Conservation (phyloP, 768 basidiomycete species). For the Suillus fuscotomentosus region DNA sequence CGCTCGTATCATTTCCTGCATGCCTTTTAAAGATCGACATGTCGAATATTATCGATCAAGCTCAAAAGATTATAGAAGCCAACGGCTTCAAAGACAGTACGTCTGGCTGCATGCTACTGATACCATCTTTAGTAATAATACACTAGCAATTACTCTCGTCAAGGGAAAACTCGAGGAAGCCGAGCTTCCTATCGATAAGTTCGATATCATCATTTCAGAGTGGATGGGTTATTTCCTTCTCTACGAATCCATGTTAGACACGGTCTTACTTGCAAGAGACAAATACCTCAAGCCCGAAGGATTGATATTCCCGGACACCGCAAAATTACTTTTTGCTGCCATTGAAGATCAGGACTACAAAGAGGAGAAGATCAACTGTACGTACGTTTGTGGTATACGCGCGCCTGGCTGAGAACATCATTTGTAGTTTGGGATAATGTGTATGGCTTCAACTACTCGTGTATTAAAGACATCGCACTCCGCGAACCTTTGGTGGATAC, state of each 20-base stretch:
- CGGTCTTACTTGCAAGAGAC: constrained; percentile 94
- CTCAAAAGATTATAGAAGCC: constrained; percentile 92
- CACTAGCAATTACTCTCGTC: constrained; percentile 85
- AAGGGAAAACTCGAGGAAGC: constrained; percentile 98
- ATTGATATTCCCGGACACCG: constrained; percentile 94
- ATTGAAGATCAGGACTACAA: constrained; percentile 99
- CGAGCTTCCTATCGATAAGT: constrained; percentile 83
- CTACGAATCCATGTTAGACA: constrained; percentile 99
- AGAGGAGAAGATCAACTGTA: constrained; percentile 99
- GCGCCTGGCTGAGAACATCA: constrained; percentile 3
- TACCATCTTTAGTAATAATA: constrained; percentile 8
- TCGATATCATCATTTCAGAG: constrained; percentile 99
- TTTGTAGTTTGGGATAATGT: constrained; percentile 96
- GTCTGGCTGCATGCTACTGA: constrained; percentile 29
- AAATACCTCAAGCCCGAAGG: constrained; percentile 92
- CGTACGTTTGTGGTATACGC: background rate
- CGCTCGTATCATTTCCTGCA: constrained; percentile 9
- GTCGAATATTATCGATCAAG: constrained; percentile 99
- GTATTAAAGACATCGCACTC: constrained; percentile 98
- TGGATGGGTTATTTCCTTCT: constrained; percentile 99
- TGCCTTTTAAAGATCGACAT: constrained; percentile 80
- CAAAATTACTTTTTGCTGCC: constrained; percentile 89
- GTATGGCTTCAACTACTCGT: constrained; percentile 98
- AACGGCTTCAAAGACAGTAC: constrained; percentile 95
- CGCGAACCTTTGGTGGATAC: constrained; percentile 97